Evolutionary conservation across 306 rosid genomes (phyloP), one percentile per base, ranked within the genome.

Genomic region (Rosa multiflora): DNA sequence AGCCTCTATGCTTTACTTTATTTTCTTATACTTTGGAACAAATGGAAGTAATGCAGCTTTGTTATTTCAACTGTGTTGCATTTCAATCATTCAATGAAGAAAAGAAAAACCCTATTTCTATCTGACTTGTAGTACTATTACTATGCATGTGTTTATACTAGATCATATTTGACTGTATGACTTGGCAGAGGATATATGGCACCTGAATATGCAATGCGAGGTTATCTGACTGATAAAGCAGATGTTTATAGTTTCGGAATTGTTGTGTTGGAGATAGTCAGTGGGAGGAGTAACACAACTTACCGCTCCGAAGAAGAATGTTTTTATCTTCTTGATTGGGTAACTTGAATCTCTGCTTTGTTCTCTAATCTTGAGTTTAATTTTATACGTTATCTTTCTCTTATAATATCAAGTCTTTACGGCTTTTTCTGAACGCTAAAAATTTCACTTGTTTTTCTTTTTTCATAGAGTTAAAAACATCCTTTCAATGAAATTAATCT

Each of bases 241-340:
- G 98, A 94, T 73, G 96, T 91, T 2, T 91, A 94, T 72, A 94
- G 96, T 75, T 92, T 92, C 55, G 93, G 92, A 21, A 76, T 92
- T 20, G 86, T 89, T 7, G 79, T 74, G 4, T 73, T 88, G 69
- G 94, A 93, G 76, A 83, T 87, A 35, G 75, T 87, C 7, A 84
- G 86, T 67, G 96, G 94, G 51, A 89, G 83, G 59, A 78, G 85
- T 85, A 91, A 88, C 85, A 83, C 88, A 47, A 86, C 72, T 61
- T 82, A 78, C 61, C 52, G 81, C 77, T 67, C 90, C 29, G 70
- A 69, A 26, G 78, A 52, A 1, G 49, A 46, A 5, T 7, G 42
- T 3, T 23, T 83, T 8, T 40, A 74, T 58, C 69, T 83, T 62
- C 76, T 83, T 51, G 66, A 83, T 59, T 70, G 83, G 86, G 86